Percentiles rank a stretch among this genome's conserved stretches.
phyloP scores from a whole-genome alignment of 208 protist species.

The Trypanosoma platydactyli region DNA sequence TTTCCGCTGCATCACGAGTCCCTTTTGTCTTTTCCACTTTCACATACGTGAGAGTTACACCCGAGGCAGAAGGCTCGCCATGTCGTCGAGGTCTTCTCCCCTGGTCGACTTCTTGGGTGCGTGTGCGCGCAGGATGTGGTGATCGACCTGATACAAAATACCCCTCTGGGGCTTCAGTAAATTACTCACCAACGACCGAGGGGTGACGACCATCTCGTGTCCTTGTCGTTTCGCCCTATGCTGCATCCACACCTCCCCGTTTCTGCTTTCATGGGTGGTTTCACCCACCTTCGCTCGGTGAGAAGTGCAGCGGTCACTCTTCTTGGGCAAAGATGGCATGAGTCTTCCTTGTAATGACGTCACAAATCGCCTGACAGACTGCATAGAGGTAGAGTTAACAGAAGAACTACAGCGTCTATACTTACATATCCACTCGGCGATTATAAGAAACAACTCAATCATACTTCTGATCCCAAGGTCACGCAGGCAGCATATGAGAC shows the following conservation, averaged over 20 bases:
- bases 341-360: too few species aligned
- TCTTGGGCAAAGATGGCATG: too few species aligned
- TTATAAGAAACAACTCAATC: constrained; percentile 65
- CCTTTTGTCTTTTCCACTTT: not conserved
- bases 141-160: constrained; percentile 24
- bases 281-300: too few species aligned
- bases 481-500: constrained; percentile 60
- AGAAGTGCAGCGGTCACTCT: too few species aligned
- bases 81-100: constrained; percentile 41
- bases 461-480: constrained; percentile 56
- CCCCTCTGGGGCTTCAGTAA: not conserved
- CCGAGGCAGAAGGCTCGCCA: constrained; percentile 9
- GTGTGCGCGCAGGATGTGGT: constrained; percentile 23
- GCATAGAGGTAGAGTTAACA: not conserved
- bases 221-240: not conserved
- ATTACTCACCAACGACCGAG: too few species aligned
- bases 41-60: not conserved
- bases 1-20: not conserved
- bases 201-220: not conserved
- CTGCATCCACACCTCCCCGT: too few species aligned
- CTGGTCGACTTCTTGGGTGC: constrained; percentile 28
- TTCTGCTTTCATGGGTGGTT: too few species aligned
- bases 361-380: not conserved
- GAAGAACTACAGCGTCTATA: not conserved
- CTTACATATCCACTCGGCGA: not conserved